These are phyloP conservation scores for Cutaneotrichosporon cyanovorans DNA, from an alignment of 1,284 basidiomycete genomes.

Conservation along the genomic window DNA sequence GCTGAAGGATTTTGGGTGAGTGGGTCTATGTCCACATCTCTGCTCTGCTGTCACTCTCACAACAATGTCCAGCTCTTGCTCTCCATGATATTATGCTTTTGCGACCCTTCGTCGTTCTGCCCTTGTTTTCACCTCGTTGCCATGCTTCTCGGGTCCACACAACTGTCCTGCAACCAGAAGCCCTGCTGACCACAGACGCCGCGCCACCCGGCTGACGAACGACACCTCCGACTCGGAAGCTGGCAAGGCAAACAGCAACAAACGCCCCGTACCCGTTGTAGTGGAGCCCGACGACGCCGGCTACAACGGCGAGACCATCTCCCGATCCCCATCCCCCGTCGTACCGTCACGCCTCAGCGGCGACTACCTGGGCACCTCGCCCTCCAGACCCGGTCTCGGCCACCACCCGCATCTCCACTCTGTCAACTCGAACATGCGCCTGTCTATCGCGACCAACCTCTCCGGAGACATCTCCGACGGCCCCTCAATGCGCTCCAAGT, in stretches of 20 bases:
- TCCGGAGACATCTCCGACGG: conserved; percentile 6
- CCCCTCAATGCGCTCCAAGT: neutral
- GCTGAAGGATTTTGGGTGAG: too few relatives aligned
- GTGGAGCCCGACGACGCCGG: conserved; percentile 22
- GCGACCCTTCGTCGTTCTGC: too few relatives aligned
- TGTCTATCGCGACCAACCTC: conserved; percentile 1
- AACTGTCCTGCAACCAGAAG: too few relatives aligned
- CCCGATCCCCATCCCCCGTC: conserved; percentile 8
- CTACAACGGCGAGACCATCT: neutral
- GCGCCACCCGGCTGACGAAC: neutral
- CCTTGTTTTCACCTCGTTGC: too few relatives aligned
- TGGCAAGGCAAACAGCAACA: conserved; percentile 6
- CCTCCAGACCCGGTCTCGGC: neutral
- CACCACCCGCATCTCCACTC: neutral
- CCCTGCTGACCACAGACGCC: too few relatives aligned
- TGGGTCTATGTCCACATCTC: too few relatives aligned
- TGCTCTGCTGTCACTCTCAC: neutral
- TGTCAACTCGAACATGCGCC: neutral
- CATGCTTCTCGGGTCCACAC: too few relatives aligned
- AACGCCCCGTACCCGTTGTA: conserved; percentile 29
- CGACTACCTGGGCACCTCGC: too few relatives aligned
- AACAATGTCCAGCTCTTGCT: too few relatives aligned
- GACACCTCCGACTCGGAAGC: conserved; percentile 40
- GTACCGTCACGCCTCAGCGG: neutral
- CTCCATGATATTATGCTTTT: too few relatives aligned